Base-by-base conservation (phyloP, 257 asterid genomes). In the Catharanthus roseus region DNA sequence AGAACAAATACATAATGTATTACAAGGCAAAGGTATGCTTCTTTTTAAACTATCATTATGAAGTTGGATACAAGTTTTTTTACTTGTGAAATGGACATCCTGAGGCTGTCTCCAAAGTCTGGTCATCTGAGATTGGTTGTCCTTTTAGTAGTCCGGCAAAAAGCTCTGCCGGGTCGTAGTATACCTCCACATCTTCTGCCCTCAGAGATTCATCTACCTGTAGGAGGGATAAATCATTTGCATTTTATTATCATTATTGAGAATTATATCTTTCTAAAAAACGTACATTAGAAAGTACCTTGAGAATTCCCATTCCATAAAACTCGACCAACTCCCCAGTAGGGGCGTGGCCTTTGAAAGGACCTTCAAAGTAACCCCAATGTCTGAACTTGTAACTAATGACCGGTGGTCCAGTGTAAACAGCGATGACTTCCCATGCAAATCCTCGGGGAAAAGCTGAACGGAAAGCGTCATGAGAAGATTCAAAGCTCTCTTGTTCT, bases 311-410 rank as follows among this genome's bases (percentile, higher is more conserved):
- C 26, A 90, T 28, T 1, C 97, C 98, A 54, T 70, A 83, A 71
- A 92, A 92, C 72, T 92, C 81, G 26, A 89, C 85, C 82, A 88
- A 60, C 16, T 92, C 86, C 23, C 96, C 90, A 0, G 98, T 90
- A 10, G 96, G 92, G 12, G 89, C 83, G 61, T 84, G 89, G 10
- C 84, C 89, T 68, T 92, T 88, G 82, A 88, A 92, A 18, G 95
- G 92, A 0, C 97, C 98, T 82, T 92, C 97, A 55, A 88, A 92
- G 77, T 77, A 92, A 41, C 97, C 98, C 98, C 98, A 92, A 44
- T 92, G 98, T 81, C 98, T 76, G 77, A 86, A 92, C 78, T 92
- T 92, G 77, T 81, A 90, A n/a, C 90, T 54, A 7, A 92, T 78
- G 7, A 85, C 61, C 0, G 98, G 98, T 5, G 98, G 98, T 0